These are phyloP conservation scores for Russula earlei DNA, from an alignment of 768 basidiomycete species.

Conservation along the genomic window DNA sequence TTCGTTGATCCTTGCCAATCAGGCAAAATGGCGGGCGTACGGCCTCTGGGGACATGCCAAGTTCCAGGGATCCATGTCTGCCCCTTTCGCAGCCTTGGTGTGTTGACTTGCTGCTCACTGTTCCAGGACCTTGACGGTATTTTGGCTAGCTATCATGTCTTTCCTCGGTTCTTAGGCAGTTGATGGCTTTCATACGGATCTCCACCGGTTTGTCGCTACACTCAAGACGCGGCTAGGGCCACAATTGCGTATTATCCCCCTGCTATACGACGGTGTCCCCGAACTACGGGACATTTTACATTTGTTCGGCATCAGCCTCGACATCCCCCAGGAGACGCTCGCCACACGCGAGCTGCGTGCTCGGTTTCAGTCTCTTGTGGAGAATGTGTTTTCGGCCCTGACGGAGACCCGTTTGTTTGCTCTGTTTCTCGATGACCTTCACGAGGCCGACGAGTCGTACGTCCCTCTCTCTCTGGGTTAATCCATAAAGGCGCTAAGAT, in stretches of 20 bases:
- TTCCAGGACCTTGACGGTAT: constrained; percentile 4
- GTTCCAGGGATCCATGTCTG: constrained; percentile 54
- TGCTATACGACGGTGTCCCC: constrained; percentile 62
- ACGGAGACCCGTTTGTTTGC: constrained; percentile 64
- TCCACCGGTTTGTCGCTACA: constrained; percentile 53
- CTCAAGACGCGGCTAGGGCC: constrained; percentile 56
- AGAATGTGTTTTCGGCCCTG: constrained; percentile 59
- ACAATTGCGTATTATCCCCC: constrained; percentile 56
- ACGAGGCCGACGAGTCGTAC: constrained; percentile 65
- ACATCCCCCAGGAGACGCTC: constrained; percentile 44
- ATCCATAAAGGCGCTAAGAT: not conserved
- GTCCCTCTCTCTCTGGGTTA: constrained; percentile 12
- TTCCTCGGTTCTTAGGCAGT: constrained; percentile 60
- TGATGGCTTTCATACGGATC: constrained; percentile 68
- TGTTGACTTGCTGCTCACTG: constrained; percentile 16
- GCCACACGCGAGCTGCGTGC: constrained; percentile 54
- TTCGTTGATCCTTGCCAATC: constrained; percentile 57
- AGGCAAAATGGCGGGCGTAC: constrained; percentile 62
- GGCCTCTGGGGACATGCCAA: constrained; percentile 74
- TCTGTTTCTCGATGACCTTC: constrained; percentile 63
- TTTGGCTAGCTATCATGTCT: constrained; percentile 47
- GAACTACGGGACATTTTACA: constrained; percentile 56
- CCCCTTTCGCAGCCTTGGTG: constrained; percentile 61
- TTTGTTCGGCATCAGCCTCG: constrained; percentile 43
- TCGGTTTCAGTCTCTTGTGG: constrained; percentile 60